Conservation (phyloP, 2,329 filamentous ascomycete species). For the Aspergillus sp. region DNA sequence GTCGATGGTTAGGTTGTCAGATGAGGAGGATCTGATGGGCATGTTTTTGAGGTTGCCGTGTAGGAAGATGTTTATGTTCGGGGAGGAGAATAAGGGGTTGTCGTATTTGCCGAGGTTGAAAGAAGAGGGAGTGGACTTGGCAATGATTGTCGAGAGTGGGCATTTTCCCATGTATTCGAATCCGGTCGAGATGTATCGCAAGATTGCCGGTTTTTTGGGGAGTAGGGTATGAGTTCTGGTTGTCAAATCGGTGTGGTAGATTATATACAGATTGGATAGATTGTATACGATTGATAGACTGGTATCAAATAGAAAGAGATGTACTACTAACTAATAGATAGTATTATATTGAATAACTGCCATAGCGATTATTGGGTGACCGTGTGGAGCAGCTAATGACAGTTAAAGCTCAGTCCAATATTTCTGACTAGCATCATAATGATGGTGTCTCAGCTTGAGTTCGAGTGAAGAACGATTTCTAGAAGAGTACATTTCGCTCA, state of each 20-base stretch:
- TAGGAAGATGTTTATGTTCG: conserved; percentile 28
- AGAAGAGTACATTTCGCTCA: too few species aligned
- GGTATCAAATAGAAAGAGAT: too few species aligned
- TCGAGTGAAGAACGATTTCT: too few species aligned
- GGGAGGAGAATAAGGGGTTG: conserved; percentile 21
- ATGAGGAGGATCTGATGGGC: conserved; percentile 21
- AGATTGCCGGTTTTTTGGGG: conserved; percentile 21
- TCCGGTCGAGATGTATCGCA: conserved; percentile 28
- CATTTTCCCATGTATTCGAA: conserved; percentile 34
- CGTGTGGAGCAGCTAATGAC: too few species aligned
- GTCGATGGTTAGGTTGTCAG: conserved; percentile 27
- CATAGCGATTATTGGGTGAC: too few species aligned
- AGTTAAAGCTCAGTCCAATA: too few species aligned
- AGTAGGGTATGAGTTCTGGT: background rate
- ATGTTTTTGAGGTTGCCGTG: conserved; percentile 20
- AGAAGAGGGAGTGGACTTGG: conserved; percentile 23
- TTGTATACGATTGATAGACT: too few species aligned
- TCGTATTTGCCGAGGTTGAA: conserved; percentile 23
- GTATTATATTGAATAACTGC: too few species aligned
- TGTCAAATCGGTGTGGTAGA: background rate
- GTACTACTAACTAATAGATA: too few species aligned
- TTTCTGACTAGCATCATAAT: too few species aligned
- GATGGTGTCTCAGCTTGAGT: too few species aligned
- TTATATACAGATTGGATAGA: background rate
- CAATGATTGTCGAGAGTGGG: conserved; percentile 23